Conservation (phyloP, 2,329 filamentous ascomycete genomes). For the Fusarium sp. region DNA sequence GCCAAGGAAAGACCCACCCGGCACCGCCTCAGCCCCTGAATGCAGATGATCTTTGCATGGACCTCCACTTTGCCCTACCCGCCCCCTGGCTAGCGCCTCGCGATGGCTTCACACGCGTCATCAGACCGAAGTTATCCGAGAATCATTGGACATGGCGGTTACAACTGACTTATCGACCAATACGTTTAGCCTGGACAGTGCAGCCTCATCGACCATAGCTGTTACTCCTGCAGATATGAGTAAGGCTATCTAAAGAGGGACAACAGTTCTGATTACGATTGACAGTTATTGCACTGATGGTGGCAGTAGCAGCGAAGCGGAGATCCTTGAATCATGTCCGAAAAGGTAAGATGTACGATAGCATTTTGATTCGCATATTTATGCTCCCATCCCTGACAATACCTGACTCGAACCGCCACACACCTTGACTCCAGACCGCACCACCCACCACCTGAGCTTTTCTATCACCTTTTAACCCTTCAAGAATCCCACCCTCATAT, state of each 20-base stretch:
- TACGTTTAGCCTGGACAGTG: background rate
- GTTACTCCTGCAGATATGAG: background rate
- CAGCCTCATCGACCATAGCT: background rate
- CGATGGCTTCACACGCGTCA: background rate
- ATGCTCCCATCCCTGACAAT: background rate
- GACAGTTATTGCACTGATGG: background rate
- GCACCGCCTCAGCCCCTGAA: background rate
- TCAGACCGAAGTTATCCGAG: background rate
- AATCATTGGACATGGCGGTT: background rate
- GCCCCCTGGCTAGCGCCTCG: background rate
- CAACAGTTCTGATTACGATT: background rate
- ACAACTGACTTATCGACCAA: background rate
- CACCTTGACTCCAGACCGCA: background rate
- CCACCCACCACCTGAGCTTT: background rate
- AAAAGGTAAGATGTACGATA: background rate
- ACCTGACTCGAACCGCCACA: background rate
- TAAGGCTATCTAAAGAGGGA: background rate
- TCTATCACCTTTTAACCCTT: background rate
- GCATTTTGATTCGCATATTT: background rate
- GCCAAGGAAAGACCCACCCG: too few relatives aligned
- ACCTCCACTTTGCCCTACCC: background rate
- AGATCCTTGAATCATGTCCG: background rate
- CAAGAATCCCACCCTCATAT: constrained; percentile 31
- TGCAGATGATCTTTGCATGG: background rate
- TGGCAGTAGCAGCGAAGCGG: background rate